Base-by-base conservation (phyloP, 495 filamentous ascomycete species). In the Platismatia glauca region DNA sequence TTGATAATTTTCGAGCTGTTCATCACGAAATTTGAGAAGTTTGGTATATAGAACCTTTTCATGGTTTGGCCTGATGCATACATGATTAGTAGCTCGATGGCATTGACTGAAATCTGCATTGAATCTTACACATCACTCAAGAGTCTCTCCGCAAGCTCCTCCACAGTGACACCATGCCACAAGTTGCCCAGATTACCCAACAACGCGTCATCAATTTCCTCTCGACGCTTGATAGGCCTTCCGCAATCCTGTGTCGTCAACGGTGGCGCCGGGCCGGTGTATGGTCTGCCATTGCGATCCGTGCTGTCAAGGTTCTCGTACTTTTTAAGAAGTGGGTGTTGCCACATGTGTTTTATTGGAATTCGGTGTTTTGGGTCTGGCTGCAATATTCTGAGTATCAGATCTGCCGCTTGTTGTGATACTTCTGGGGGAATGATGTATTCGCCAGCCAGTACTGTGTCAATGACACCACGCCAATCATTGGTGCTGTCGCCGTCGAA, bases 31-130 rank as follows among this genome's bases (percentile, higher is more conserved):
- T 66, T 84, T 86, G 63, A 86, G 74, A 29, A 98, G 82, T 0
- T 93, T 81, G 70, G 82, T 86, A 77, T 97, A 98, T 67, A 97
- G 95, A 69, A 91, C 77, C 66, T 95, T 92, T 69, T 96, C 90
- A 39, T 95, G 88, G 62, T 93, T 97, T 3, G 79, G 77, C 65
- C 90, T 95, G 61, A 55, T 16, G 59, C 18, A 34, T 37, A 43
- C 57, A 11, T 44, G 16, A 33, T 64, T 31, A 61, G 52, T 39
- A 61, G 37, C 5, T 9, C 15, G 43, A 8, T n/a, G 29, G 35
- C 15, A 7, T 58, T 29, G 5, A 15, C 16, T 9, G 0, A 27
- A 16, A 18, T 34, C 16, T 22, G 15, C 9, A 39, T 24, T 27
- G 53, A 39, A 78, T 18, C 85, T 80, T 82, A 93, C 88, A 89